Conservation (phyloP, 768 basidiomycete species). For the Suillus spraguei region DNA sequence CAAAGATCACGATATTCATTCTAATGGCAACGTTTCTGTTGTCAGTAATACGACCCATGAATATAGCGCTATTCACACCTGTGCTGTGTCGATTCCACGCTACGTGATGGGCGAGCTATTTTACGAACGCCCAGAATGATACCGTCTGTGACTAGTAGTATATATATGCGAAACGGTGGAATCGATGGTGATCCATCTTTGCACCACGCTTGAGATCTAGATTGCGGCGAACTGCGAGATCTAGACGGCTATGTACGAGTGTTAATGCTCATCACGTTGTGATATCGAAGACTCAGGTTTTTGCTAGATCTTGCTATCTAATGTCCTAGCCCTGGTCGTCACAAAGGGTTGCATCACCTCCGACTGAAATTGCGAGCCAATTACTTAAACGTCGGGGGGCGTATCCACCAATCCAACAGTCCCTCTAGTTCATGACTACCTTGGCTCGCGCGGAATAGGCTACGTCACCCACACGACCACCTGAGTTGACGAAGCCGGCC, state of each 20-base stretch:
- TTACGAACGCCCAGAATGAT: not conserved
- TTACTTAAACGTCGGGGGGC: not conserved
- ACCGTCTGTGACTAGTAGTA: not conserved
- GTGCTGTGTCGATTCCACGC: not conserved
- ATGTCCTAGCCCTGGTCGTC: not conserved
- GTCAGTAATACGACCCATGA: not conserved
- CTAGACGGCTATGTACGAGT: not conserved
- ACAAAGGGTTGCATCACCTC: not conserved
- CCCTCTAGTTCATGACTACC: not conserved
- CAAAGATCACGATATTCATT: slow-evolving; percentile 47
- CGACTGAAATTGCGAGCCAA: not conserved
- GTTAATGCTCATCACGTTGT: not conserved
- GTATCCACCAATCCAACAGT: not conserved
- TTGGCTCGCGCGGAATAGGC: not conserved
- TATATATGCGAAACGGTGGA: not conserved
- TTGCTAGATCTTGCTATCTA: not conserved
- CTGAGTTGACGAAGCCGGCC: not conserved
- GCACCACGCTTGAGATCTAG: not conserved
- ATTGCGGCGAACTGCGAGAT: not conserved
- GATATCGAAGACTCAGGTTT: not conserved
- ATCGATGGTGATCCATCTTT: not conserved
- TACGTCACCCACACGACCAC: too few relatives aligned
- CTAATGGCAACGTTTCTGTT: not conserved
- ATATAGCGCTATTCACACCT: not conserved
- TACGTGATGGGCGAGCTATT: not conserved